Percentiles rank a stretch among this genome's conserved stretches.
phyloP scores from a whole-genome alignment of 768 basidiomycete species.

The Mrakia hoshinonis region DNA sequence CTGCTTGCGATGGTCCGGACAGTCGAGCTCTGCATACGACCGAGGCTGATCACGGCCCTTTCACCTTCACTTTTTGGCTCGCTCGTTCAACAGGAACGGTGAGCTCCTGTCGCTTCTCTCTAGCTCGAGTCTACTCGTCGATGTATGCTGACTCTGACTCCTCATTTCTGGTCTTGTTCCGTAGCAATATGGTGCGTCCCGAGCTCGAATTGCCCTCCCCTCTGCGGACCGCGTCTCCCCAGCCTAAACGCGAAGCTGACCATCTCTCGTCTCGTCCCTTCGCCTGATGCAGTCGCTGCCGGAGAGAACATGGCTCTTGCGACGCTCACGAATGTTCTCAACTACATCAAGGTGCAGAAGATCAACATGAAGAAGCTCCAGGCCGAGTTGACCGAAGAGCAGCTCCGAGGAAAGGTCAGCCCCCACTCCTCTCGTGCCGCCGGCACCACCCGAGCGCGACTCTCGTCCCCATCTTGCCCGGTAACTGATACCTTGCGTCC shows the following conservation, averaged over 20 bases:
- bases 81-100: constrained; percentile 9
- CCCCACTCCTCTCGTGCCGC: background rate
- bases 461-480: too few species aligned
- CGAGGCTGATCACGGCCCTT: background rate
- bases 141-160: background rate
- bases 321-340: constrained; percentile 89
- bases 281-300: constrained; percentile 60
- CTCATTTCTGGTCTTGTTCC: background rate
- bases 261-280: background rate
- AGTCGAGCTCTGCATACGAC: background rate
- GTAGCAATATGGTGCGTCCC: constrained; percentile 20
- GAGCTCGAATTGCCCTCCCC: background rate
- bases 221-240: background rate
- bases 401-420: constrained; percentile 26
- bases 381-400: constrained; percentile 21
- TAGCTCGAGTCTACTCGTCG: background rate
- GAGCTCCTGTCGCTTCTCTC: background rate
- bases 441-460: background rate
- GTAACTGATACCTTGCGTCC: background rate
- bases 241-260: background rate
- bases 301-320: constrained; percentile 90
- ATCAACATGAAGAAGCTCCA: constrained; percentile 56
- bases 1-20: too few species aligned
- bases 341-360: constrained; percentile 93
- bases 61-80: too few species aligned